Evolutionary conservation across 768 basidiomycete genomes (phyloP), one percentile per base, ranked within the genome.

Genomic region (Rhodotorula kratochvilovae): DNA sequence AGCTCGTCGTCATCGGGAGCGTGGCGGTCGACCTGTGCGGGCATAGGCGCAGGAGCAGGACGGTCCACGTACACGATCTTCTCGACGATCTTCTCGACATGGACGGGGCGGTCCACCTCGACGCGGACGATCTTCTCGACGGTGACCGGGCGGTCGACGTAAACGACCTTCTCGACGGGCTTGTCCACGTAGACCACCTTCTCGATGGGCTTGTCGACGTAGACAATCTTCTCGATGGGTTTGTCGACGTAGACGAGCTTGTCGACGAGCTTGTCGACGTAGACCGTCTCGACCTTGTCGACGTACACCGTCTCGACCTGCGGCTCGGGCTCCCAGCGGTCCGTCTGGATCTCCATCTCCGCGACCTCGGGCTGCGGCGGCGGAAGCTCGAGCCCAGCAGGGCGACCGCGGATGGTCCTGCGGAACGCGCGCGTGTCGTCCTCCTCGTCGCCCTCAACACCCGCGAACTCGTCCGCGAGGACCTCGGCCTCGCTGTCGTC

Each of bases 11-110:
- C 43, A 6, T 39, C n/a, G 55, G 27, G 5, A 29, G 8, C 17
- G 53, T 8, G 31, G 11, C 8, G 27, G 33, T 57, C 33, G 56
- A 19, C 45, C 3, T n/a, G 36, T 42, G 57, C 33, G 62, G 56
- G 16, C 29, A 17, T 11, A 11, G 72, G 61, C 25, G 78, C 74
- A 39, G 59, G 59, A 0, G 78, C 77, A 25, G 76, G 75, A 63
- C 75, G 77, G 66, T 81, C 79, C 33, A 79, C 78, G 63, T 79
- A 79, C 13, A 77, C 73, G 53, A 79, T 74, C 57, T 76, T 77
- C 59, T 80, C 77, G 39, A 81, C 79, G 56, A 79, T 73, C 58
- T 75, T 77, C 57, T 80, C 77, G 31, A 81, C 78, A 43, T 78
- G 69, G 53, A 73, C 77, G 12, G 48, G 48, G 16, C 48, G 48